phyloP scores from a whole-genome alignment of 495 filamentous ascomycete species.

The Tuber melanosporum region DNA sequence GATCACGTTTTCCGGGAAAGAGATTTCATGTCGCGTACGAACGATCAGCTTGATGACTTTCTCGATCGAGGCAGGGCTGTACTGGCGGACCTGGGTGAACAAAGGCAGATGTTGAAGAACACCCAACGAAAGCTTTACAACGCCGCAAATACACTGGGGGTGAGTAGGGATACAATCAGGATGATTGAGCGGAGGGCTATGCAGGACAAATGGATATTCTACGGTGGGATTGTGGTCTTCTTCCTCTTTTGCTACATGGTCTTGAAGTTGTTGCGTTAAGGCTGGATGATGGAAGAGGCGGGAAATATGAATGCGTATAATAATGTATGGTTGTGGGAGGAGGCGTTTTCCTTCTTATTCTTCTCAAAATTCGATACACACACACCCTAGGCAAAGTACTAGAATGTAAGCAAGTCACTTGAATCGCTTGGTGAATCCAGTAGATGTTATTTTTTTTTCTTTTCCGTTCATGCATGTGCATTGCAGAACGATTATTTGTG shows the following conservation, averaged over 20 bases:
- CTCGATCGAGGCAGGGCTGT: conserved; percentile 85
- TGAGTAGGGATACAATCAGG: conserved; percentile 91
- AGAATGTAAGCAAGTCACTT: not conserved
- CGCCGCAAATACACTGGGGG: conserved; percentile 86
- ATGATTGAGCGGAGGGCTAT: conserved; percentile 87
- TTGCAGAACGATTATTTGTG: not conserved
- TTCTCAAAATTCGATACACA: not conserved
- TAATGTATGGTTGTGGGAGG: conserved; percentile 5
- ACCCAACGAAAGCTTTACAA: conserved; percentile 86
- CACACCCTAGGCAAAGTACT: not conserved
- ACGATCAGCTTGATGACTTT: conserved; percentile 83
- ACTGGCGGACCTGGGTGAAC: conserved; percentile 77
- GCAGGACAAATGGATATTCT: conserved; percentile 98
- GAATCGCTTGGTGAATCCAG: not conserved
- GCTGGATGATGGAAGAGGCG: conserved; percentile 2
- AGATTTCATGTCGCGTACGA: conserved; percentile 70
- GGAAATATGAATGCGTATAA: not conserved
- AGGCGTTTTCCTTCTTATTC: conserved; percentile 21
- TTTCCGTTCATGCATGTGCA: not conserved
- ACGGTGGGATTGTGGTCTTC: conserved; percentile 80
- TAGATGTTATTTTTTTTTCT: not conserved
- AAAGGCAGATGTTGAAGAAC: conserved; percentile 88
- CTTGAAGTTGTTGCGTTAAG: conserved; percentile 70
- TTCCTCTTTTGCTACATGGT: conserved; percentile 87
- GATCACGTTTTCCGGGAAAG: conserved; percentile 83